Evolutionary conservation across 1,284 basidiomycete genomes (phyloP), one percentile per base, ranked within the genome.

Genomic region (Sporisorium graminicola): DNA sequence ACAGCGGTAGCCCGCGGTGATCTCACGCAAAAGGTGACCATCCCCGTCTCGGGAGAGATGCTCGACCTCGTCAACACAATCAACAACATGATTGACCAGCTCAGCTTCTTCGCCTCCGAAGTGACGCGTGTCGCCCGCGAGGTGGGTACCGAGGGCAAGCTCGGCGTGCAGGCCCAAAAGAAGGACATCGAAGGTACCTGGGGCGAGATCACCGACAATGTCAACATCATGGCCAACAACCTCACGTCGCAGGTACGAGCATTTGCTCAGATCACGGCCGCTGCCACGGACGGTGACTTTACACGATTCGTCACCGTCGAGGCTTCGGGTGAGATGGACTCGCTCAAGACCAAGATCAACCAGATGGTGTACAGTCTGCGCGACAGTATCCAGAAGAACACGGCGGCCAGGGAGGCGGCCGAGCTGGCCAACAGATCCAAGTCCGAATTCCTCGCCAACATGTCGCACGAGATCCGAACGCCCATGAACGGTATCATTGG

Each of bases 241-340:
- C 89, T 98, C 87, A 98, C 96, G 16, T 97, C 95, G 0, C 96
- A 99, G 91, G 97, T 99, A 67, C 92, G 97, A 87, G 97, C 97
- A 20, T 99, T 99, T 85, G 97, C 96, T 0, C 96, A 99, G 87
- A 99, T 99, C 83, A 96, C 94, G 0, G 95, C 96, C 0, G 97
- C 97, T 1, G 97, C 97, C 16, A 98, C 96, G 88, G 96, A 98
- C 84, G 97, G 97, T 71, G 97, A 99, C 88, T 99, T 98, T 87
- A 96, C 94, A 22, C 91, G 95, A 22, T 99, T 99, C 89, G 98
- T 99, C 88, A 99, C 97, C 18, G 96, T 99, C 85, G 96, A 99
- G 85, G 97, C 96, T 0, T 93, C 91, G 64, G 97, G 97, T 63
- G 97, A 99, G 87, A 98, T 99, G 97, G 96, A 99, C 87, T 95